Conservation (phyloP, 768 basidiomycete genomes). For the Boletus subparvulus region DNA sequence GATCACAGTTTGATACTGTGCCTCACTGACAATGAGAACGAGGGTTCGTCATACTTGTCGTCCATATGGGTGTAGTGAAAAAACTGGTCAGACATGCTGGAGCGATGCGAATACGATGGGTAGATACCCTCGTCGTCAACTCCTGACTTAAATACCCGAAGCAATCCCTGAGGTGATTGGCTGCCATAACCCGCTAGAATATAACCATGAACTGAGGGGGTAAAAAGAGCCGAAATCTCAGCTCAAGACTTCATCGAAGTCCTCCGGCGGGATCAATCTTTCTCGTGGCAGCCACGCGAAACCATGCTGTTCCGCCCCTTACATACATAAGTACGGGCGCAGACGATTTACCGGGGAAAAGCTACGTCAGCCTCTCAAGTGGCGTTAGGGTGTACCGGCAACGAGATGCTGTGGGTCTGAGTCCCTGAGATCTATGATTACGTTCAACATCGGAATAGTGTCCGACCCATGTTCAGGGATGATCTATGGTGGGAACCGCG, state of each 20-base stretch:
- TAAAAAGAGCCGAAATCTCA: not conserved
- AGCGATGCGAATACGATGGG: not conserved
- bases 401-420: not conserved
- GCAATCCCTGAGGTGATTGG: conserved; percentile 5
- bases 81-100: conserved; percentile 7
- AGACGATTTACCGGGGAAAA: not conserved
- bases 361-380: conserved; percentile 1
- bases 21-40: conserved; percentile 12
- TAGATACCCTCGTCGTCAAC: not conserved
- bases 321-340: not conserved
- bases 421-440: not conserved
- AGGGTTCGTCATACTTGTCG: not conserved
- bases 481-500: not conserved
- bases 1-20: not conserved
- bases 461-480: conserved; percentile 9
- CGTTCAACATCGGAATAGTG: not conserved
- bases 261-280: not conserved
- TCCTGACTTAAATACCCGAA: conserved; percentile 10
- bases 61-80: not conserved
- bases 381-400: not conserved
- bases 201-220: not conserved
- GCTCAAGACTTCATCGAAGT: not conserved
- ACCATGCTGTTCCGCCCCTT: conserved; percentile 14
- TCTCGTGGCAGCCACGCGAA: conserved; percentile 22
- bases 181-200: conserved; percentile 6